Evolutionary conservation across 352 stramenopile genomes (phyloP).

Genomic region (Phytophthora citrophthora): DNA sequence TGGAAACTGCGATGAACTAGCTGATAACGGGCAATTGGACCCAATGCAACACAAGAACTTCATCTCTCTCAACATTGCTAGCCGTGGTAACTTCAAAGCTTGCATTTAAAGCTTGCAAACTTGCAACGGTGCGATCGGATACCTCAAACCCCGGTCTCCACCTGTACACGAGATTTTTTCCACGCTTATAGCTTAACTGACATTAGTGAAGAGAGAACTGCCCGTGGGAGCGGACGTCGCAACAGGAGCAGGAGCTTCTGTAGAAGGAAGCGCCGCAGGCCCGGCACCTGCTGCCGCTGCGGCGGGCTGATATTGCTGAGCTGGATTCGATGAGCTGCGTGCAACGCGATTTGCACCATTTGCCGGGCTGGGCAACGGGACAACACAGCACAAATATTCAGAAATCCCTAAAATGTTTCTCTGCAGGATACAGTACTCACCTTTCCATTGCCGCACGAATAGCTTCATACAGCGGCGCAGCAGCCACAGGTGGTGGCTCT

Average conservation of each 20-base stretch:
- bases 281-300: conserved; percentile 2
- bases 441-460: conserved; percentile 72
- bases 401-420: background rate
- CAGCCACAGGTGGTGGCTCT: conserved; percentile 82
- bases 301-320: conserved; percentile 5
- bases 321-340: conserved; percentile 23
- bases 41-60: no score
- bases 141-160: no score
- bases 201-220: conserved; percentile 44
- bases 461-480: conserved; percentile 86
- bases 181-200: conserved; percentile 48
- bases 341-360: conserved; percentile 65
- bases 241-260: conserved; percentile 8
- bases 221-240: conserved; percentile 24
- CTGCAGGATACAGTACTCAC: conserved; percentile 32
- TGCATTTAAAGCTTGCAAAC: background rate
- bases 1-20: conserved; percentile 55
- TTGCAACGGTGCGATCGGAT: no score
- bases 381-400: conserved; percentile 3
- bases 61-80: background rate
- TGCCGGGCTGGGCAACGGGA: conserved; percentile 43
- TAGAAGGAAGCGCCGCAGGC: background rate
- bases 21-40: no score
- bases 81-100: conserved; percentile 43
- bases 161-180: background rate